A percentile compares a stretch with the other conserved stretches of the same genome.
These are phyloP conservation scores for Spergularia bocconei DNA, from an alignment of 148 eudicot genomes.

Conservation along the genomic window DNA sequence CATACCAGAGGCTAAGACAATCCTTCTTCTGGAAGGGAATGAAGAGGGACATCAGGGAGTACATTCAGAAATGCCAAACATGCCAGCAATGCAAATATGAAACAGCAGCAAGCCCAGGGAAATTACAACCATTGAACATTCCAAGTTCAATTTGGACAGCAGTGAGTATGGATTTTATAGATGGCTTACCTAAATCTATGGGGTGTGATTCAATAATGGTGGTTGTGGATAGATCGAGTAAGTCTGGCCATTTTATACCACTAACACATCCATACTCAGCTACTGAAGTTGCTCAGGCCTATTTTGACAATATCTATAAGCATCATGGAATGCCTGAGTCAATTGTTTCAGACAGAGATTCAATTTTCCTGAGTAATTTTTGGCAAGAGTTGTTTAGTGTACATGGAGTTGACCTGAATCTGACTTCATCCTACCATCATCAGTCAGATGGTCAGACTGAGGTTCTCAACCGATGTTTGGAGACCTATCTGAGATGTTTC, in stretches of 20 bases:
- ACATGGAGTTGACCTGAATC: not conserved
- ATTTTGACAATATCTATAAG: not conserved
- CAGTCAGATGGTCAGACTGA: constrained; percentile 1
- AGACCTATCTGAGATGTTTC: not conserved
- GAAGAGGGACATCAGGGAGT: no score
- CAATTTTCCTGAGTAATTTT: not conserved
- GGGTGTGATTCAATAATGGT: not conserved
- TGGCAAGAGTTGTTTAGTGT: not conserved
- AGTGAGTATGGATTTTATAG: not conserved
- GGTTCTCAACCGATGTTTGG: not conserved
- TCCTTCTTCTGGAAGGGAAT: not conserved
- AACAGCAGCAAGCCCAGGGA: not conserved
- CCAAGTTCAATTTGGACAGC: not conserved
- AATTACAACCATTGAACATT: not conserved
- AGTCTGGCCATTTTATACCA: not conserved
- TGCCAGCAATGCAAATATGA: not conserved
- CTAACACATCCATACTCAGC: not conserved
- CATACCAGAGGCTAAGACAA: not conserved
- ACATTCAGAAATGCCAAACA: no score
- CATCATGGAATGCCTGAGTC: not conserved
- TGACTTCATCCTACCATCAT: not conserved
- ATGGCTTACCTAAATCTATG: not conserved
- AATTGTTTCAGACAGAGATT: not conserved
- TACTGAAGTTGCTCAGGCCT: not conserved
- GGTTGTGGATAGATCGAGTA: not conserved